phyloP scores from a whole-genome alignment of 129 eudicot species.

The Mikania micrantha region DNA sequence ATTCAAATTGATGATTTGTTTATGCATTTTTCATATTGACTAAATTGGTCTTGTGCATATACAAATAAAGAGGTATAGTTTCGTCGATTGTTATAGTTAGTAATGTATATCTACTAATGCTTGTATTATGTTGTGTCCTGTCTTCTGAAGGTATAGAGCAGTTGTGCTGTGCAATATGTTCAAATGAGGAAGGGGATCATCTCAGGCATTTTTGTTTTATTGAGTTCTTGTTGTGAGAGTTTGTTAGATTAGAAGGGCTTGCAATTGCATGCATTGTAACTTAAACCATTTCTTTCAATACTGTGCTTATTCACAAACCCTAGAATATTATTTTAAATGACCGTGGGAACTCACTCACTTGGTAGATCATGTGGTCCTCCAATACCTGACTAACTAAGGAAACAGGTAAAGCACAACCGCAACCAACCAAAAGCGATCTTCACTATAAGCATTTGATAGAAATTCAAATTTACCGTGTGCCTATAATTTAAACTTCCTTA shows the following conservation, averaged over 20 bases:
- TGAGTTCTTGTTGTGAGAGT: slow-evolving; percentile 3
- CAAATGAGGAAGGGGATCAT: slow-evolving; percentile 10
- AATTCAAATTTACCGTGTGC: too few relatives aligned
- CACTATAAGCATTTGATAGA: too few relatives aligned
- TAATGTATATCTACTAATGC: slow-evolving; percentile 5
- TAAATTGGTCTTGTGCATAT: not conserved
- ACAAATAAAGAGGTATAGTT: slow-evolving; percentile 1
- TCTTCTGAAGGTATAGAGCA: slow-evolving; percentile 3
- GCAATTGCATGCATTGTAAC: not conserved
- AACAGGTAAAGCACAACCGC: too few relatives aligned
- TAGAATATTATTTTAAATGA: too few relatives aligned
- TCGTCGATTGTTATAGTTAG: not conserved
- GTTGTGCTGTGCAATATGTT: slow-evolving; percentile 10
- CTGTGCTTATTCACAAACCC: not conserved
- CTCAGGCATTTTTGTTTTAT: not conserved
- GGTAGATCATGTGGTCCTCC: too few relatives aligned
- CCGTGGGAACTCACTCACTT: too few relatives aligned
- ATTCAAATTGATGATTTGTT: not conserved
- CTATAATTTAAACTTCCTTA: too few relatives aligned
- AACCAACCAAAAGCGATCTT: too few relatives aligned
- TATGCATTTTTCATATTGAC: not conserved
- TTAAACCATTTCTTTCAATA: not conserved
- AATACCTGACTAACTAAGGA: too few relatives aligned
- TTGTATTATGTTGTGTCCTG: not conserved
- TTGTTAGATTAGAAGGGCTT: slow-evolving; percentile 16